These are phyloP conservation scores for Exsudoporus frostii DNA, from an alignment of 768 basidiomycete genomes.

Conservation along the genomic window DNA sequence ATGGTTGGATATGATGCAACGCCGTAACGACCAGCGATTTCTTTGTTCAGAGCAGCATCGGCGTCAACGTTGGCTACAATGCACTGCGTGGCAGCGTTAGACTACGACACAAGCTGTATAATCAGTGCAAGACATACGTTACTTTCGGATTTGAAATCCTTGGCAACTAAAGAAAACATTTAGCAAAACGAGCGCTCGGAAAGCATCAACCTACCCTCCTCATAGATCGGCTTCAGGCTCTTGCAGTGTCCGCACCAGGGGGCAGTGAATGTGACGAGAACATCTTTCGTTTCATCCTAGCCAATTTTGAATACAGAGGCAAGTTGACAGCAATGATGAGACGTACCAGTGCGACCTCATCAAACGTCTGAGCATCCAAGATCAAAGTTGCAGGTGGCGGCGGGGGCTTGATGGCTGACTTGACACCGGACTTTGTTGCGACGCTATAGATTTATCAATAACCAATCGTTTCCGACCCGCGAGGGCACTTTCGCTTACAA, in stretches of 20 bases:
- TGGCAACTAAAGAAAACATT: constrained; percentile 52
- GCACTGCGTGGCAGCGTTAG: constrained; percentile 49
- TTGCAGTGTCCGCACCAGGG: constrained; percentile 98
- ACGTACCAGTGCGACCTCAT: constrained; percentile 64
- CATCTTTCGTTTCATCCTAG: constrained; percentile 71
- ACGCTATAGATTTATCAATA: constrained; percentile 47
- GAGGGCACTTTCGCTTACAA: constrained; percentile 52
- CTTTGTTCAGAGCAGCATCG: constrained; percentile 77
- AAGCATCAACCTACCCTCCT: constrained; percentile 50
- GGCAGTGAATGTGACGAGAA: constrained; percentile 82
- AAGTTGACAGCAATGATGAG: constrained; percentile 13
- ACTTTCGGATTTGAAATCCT: constrained; percentile 71
- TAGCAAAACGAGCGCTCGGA: neutral
- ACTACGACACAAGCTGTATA: neutral
- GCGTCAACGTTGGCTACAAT: constrained; percentile 90
- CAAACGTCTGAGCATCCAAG: constrained; percentile 71
- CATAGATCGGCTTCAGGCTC: constrained; percentile 80
- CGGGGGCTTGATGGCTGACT: constrained; percentile 85
- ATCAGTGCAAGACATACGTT: constrained; percentile 45
- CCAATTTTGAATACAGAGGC: neutral
- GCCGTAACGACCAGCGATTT: constrained; percentile 66
- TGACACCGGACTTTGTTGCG: constrained; percentile 69
- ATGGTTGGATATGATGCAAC: constrained; percentile 87
- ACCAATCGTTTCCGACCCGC: neutral
- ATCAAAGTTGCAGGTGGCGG: constrained; percentile 67